phyloP scores from a whole-genome alignment of 495 filamentous ascomycete genomes.

The Penicillium steckii region DNA sequence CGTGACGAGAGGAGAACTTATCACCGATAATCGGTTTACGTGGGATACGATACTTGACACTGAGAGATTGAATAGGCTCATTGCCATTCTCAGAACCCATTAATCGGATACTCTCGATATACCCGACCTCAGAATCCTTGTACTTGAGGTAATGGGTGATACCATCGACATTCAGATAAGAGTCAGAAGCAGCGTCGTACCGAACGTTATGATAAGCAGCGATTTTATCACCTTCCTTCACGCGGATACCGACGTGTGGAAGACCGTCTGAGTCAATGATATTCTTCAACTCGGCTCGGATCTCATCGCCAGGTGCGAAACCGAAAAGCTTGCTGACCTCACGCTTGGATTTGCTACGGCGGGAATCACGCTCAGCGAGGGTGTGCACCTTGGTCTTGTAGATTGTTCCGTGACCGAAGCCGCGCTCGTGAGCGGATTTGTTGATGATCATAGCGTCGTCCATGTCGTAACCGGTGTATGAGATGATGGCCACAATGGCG shows the following conservation, averaged over 20 bases:
- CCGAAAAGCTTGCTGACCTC: slow-evolving; percentile 77
- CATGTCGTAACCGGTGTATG: slow-evolving; percentile 99
- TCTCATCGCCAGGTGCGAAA: slow-evolving; percentile 68
- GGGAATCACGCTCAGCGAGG: slow-evolving; percentile 68
- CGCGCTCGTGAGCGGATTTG: slow-evolving; percentile 94
- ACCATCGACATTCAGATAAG: slow-evolving; percentile 70
- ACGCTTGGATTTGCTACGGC: slow-evolving; percentile 51
- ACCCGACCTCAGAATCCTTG: slow-evolving; percentile 84
- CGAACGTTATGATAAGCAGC: slow-evolving; percentile 88
- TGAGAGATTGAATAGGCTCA: slow-evolving; percentile 80
- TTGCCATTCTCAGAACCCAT: slow-evolving; percentile 78
- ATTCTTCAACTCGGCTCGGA: slow-evolving; percentile 62
- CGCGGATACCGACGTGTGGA: slow-evolving; percentile 69
- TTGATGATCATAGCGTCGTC: slow-evolving; percentile 99
- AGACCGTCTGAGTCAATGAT: slow-evolving; percentile 84
- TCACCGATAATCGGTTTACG: slow-evolving; percentile 86
- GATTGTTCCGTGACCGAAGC: slow-evolving; percentile 94
- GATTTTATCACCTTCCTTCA: slow-evolving; percentile 78
- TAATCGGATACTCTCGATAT: slow-evolving; percentile 88
- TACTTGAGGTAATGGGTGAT: slow-evolving; percentile 83
- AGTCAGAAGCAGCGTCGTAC: slow-evolving; percentile 60
- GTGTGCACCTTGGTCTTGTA: slow-evolving; percentile 94
- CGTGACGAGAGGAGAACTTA: slow-evolving; percentile 59
- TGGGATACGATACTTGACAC: slow-evolving; percentile 89
- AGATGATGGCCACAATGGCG: slow-evolving; percentile 94